Conservation (phyloP, 75 land plant species). For the Adiantum capillusveneris region DNA sequence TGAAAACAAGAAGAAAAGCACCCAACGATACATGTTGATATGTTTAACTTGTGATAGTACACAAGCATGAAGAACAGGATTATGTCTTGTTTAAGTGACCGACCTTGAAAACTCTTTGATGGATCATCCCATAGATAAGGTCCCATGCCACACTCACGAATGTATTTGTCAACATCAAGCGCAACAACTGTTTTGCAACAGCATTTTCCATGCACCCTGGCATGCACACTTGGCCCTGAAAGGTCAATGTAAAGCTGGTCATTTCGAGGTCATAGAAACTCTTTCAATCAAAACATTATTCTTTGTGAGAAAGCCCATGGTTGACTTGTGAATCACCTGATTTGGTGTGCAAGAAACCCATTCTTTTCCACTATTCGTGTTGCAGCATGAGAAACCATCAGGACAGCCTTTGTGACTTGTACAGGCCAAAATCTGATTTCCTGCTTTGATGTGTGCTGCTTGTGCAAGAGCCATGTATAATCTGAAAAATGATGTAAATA, state of each 20-base stretch:
- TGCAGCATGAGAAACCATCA: slow-evolving; percentile 23
- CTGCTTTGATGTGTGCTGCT: background rate
- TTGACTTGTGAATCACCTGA: slow-evolving; percentile 5
- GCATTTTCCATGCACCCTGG: slow-evolving; percentile 23
- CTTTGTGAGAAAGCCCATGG: background rate
- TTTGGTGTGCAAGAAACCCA: slow-evolving; percentile 14
- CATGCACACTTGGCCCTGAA: slow-evolving; percentile 12
- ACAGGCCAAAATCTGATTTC: background rate
- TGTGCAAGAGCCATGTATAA: slow-evolving; percentile 11
- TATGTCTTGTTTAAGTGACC: background rate
- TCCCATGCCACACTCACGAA: slow-evolving; percentile 11
- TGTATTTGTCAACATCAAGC: slow-evolving; percentile 15
- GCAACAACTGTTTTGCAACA: slow-evolving; percentile 15
- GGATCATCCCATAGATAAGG: slow-evolving; percentile 2
- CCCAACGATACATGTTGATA: too few species aligned
- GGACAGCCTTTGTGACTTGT: background rate
- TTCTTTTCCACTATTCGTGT: background rate
- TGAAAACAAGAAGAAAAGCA: too few species aligned
- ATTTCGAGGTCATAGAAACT: too few species aligned
- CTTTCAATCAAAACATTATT: too few species aligned
- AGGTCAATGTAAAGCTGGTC: background rate
- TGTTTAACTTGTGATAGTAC: too few species aligned
- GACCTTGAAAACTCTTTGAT: slow-evolving; percentile 2
- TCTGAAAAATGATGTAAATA: slow-evolving; percentile 10
- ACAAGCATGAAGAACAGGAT: background rate